Conservation (phyloP, 371 early-diverging fungal genomes). For the Mucor racemosus region DNA sequence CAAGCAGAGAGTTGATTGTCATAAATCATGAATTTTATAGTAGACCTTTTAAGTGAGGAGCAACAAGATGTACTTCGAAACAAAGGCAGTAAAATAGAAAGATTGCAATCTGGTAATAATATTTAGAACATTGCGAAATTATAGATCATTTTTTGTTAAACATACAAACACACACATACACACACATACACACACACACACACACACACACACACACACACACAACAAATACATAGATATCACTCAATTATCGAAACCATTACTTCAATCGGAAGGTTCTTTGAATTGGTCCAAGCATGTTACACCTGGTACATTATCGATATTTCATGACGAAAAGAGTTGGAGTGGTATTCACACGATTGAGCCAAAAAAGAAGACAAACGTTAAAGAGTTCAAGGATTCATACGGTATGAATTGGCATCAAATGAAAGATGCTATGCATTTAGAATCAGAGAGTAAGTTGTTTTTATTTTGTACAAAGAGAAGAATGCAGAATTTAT, state of each 20-base stretch:
- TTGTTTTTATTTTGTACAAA: background rate
- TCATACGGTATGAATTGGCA: constrained; percentile 21
- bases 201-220: background rate
- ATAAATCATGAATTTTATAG: background rate
- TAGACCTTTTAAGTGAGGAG: constrained; percentile 50
- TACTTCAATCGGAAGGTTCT: constrained; percentile 28
- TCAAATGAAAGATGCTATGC: constrained; percentile 19
- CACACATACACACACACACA: background rate
- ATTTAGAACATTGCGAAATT: background rate
- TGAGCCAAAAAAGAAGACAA: constrained; percentile 12
- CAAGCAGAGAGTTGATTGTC: background rate
- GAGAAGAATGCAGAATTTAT: background rate
- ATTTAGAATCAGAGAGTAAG: constrained; percentile 29
- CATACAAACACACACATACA: background rate
- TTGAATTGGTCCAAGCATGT: constrained; percentile 47
- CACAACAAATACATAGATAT: constrained; percentile 34
- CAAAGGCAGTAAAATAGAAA: constrained; percentile 48
- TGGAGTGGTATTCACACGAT: constrained; percentile 34
- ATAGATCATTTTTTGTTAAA: background rate
- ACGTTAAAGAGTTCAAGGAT: constrained; percentile 26
- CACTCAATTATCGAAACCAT: constrained; percentile 37
- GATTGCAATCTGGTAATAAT: constrained; percentile 41
- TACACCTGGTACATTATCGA: constrained; percentile 44
- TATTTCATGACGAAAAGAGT: constrained; percentile 49
- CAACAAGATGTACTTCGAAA: constrained; percentile 43